Percentiles rank a stretch among this genome's conserved stretches.
These are phyloP conservation scores for Scheffersomyces parashehatae DNA, from an alignment of 1,139 yeast species.

Conservation along the genomic window DNA sequence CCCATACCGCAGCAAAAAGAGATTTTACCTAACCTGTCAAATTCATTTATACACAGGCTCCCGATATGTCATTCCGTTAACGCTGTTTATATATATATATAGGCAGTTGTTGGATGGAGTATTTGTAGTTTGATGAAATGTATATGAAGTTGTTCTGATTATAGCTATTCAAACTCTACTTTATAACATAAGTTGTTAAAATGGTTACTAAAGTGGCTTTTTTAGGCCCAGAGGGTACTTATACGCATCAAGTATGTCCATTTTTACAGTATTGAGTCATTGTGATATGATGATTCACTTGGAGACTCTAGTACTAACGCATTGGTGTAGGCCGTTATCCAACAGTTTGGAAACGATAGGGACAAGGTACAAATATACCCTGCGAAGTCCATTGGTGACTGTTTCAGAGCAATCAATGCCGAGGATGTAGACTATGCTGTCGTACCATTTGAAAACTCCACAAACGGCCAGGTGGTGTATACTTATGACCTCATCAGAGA, in stretches of 20 bases:
- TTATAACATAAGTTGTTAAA: not conserved
- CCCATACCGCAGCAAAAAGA: too few relatives aligned
- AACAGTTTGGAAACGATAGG: slow-evolving; percentile 51
- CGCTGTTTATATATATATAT: too few relatives aligned
- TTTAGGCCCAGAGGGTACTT: slow-evolving; percentile 88
- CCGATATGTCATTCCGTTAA: too few relatives aligned
- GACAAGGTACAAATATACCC: slow-evolving; percentile 42
- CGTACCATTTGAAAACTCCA: slow-evolving; percentile 93
- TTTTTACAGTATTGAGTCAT: slow-evolving; percentile 1
- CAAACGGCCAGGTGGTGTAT: slow-evolving; percentile 89
- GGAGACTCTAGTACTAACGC: slow-evolving; percentile 8
- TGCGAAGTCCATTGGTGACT: slow-evolving; percentile 55
- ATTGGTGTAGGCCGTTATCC: slow-evolving; percentile 63
- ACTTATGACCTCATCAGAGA: slow-evolving; percentile 82
- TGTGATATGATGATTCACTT: not conserved
- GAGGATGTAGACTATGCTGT: slow-evolving; percentile 65
- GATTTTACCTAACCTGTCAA: too few relatives aligned
- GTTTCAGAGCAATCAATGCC: slow-evolving; percentile 56
- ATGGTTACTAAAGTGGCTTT: slow-evolving; percentile 55
- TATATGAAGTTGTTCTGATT: too few relatives aligned
- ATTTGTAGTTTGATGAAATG: too few relatives aligned
- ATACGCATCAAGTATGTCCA: slow-evolving; percentile 76
- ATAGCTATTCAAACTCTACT: too few relatives aligned
- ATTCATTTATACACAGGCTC: too few relatives aligned
- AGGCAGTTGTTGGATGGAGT: too few relatives aligned